Conservation (phyloP, 139 green algal species). For the Choricystis sp. region DNA sequence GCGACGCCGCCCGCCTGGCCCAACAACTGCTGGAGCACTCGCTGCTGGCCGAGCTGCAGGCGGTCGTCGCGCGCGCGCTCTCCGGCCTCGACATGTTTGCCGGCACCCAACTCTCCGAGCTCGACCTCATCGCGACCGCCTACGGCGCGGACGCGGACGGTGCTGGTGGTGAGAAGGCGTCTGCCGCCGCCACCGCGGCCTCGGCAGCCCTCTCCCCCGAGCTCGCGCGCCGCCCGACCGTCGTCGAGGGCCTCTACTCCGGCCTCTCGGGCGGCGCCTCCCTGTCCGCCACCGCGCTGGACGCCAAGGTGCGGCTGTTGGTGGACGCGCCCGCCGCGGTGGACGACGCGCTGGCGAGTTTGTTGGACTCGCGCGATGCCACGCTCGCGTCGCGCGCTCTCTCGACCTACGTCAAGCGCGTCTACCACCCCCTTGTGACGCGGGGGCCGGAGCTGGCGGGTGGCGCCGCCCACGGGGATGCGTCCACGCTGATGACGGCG, state of each 20-base stretch:
- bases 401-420: constrained; percentile 69
- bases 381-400: constrained; percentile 28
- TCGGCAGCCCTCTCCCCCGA: background rate
- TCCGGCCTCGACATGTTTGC: constrained; percentile 79
- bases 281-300: constrained; percentile 8
- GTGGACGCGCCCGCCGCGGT: constrained; percentile 75
- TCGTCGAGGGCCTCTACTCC: constrained; percentile 48
- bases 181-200: constrained; percentile 7
- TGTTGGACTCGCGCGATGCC: constrained; percentile 50
- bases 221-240: constrained; percentile 13
- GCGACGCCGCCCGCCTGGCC: constrained; percentile 29
- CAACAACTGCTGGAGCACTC: constrained; percentile 70
- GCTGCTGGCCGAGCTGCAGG: constrained; percentile 71
- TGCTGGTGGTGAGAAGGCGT: constrained; percentile 11
- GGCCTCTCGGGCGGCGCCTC: constrained; percentile 21
- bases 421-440: constrained; percentile 71
- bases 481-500: constrained; percentile 5
- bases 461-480: background rate
- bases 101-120: constrained; percentile 16
- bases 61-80: constrained; percentile 63
- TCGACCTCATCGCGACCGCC: constrained; percentile 6
- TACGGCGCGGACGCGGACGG: background rate
- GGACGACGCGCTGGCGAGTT: constrained; percentile 74
- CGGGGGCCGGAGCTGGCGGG: constrained; percentile 28
- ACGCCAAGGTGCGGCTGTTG: constrained; percentile 55